Evolutionary conservation across 805 yeast genomes (phyloP).

Genomic region (Metschnikowia similis): DNA sequence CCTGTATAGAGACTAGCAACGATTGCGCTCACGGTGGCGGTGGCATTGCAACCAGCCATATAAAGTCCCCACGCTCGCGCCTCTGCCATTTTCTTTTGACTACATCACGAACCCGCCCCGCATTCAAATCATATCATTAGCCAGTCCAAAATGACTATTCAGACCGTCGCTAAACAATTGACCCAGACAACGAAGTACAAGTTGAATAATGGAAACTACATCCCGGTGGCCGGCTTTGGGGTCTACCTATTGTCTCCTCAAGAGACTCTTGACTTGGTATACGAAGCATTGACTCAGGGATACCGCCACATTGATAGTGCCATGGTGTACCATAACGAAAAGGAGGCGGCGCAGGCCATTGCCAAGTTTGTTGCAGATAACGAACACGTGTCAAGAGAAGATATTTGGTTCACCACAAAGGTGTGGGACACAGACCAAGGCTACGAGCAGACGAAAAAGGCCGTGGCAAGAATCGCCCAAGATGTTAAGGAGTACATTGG

Average conservation of each 20-base stretch:
- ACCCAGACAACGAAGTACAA: constrained; percentile 34
- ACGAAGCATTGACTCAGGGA: constrained; percentile 57
- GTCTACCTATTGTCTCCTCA: constrained; percentile 42
- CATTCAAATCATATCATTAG: neutral
- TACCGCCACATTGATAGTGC: constrained; percentile 78
- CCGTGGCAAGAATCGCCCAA: constrained; percentile 52
- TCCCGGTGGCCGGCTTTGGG: constrained; percentile 59
- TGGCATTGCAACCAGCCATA: neutral
- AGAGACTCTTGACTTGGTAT: constrained; percentile 42
- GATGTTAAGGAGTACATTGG: constrained; percentile 40
- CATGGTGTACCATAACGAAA: constrained; percentile 59
- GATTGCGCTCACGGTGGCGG: constrained; percentile 2
- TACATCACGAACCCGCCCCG: neutral
- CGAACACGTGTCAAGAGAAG: constrained; percentile 22
- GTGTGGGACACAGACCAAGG: constrained; percentile 29
- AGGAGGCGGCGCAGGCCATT: constrained; percentile 58
- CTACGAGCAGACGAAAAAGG: constrained; percentile 50
- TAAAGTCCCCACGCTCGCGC: neutral
- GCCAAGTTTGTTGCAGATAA: constrained; percentile 46
- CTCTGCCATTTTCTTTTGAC: neutral
- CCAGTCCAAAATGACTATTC: constrained; percentile 29
- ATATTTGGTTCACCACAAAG: constrained; percentile 38
- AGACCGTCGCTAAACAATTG: constrained; percentile 32
- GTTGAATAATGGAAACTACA: constrained; percentile 50
- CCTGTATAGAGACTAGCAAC: neutral